These are phyloP conservation scores for Penicillium sp. DNA, from an alignment of 2,329 filamentous ascomycete species.

Conservation along the genomic window DNA sequence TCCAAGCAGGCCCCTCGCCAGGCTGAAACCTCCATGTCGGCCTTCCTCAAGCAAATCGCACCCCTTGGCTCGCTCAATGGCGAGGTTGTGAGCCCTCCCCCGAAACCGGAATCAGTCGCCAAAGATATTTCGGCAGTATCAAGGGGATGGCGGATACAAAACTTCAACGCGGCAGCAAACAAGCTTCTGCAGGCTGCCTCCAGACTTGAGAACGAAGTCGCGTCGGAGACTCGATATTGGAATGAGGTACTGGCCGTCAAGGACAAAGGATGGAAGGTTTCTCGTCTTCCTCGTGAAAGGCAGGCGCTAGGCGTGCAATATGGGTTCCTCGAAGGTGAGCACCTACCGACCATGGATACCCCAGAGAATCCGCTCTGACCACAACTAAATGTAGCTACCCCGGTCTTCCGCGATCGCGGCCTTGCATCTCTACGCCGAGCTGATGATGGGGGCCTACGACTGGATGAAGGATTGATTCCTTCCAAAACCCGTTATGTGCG, in stretches of 20 bases:
- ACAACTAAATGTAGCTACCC: conserved; percentile 45
- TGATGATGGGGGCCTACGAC: conserved; percentile 69
- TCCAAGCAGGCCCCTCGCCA: conserved; percentile 76
- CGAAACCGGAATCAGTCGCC: conserved; percentile 55
- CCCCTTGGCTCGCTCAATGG: conserved; percentile 73
- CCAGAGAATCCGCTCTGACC: conserved; percentile 29
- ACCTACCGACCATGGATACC: neutral
- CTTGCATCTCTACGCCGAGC: conserved; percentile 75
- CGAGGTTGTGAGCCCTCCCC: conserved; percentile 63
- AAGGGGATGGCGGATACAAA: conserved; percentile 74
- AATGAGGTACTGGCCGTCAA: conserved; percentile 77
- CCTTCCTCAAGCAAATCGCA: conserved; percentile 66
- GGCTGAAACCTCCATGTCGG: conserved; percentile 68
- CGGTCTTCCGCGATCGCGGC: conserved; percentile 66
- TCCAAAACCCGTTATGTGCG: conserved; percentile 61
- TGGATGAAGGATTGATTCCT: conserved; percentile 62
- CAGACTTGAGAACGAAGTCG: conserved; percentile 73
- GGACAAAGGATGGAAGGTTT: conserved; percentile 82
- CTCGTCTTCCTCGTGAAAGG: conserved; percentile 68
- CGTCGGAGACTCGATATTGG: conserved; percentile 84
- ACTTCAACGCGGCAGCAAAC: conserved; percentile 71
- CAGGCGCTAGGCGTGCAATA: conserved; percentile 81
- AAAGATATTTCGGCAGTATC: conserved; percentile 56
- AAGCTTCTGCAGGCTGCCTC: conserved; percentile 70
- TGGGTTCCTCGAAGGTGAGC: conserved; percentile 74